Evolutionary conservation across 176 grass and related monocot species (phyloP).

Genomic region (Raddia distichophylla): DNA sequence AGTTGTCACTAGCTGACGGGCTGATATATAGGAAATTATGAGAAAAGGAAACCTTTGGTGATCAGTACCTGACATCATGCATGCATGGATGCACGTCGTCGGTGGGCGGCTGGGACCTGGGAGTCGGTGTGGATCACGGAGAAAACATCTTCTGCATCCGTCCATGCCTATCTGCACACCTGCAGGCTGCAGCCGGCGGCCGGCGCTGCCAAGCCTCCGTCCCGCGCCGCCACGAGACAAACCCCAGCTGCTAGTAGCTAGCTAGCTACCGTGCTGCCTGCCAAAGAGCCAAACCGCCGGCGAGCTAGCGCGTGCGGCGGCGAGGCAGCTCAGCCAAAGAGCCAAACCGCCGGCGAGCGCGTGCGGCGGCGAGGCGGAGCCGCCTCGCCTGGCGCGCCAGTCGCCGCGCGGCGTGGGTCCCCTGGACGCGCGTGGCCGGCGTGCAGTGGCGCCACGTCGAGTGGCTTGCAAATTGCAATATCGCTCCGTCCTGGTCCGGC

Average conservation of each 20-base stretch:
- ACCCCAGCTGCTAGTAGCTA: too few relatives aligned
- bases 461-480: too few relatives aligned
- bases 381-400: not conserved
- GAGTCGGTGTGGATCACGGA: not conserved
- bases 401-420: too few relatives aligned
- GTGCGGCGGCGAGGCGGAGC: slow-evolving; percentile 13
- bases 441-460: too few relatives aligned
- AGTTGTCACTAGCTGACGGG: too few relatives aligned
- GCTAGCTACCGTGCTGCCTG: too few relatives aligned
- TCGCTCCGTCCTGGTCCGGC: too few relatives aligned
- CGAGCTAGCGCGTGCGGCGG: slow-evolving; percentile 9
- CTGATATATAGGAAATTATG: too few relatives aligned
- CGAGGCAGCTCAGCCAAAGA: not conserved
- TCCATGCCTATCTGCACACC: not conserved
- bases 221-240: not conserved
- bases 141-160: not conserved
- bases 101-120: not conserved
- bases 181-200: not conserved
- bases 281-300: not conserved
- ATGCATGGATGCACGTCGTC: not conserved
- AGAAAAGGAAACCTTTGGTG: too few relatives aligned
- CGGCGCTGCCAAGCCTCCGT: not conserved
- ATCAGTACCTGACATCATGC: not conserved
- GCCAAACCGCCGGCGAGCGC: not conserved
- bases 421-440: too few relatives aligned